Conservation (phyloP, 768 basidiomycete species). For the Dacryopinax spathularia region DNA sequence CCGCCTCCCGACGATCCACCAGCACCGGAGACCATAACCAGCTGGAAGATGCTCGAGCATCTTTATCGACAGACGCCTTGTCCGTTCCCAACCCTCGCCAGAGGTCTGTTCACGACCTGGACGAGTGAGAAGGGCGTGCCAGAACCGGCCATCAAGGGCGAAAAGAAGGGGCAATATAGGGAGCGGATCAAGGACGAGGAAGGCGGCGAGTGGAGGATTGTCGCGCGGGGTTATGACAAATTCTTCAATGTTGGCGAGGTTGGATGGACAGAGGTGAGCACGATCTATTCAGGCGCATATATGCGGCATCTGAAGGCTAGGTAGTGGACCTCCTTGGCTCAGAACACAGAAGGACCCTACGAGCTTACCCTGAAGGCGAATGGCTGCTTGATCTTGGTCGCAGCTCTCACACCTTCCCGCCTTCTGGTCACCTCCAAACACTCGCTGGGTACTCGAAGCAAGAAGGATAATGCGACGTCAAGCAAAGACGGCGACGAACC, state of each 20-base stretch:
- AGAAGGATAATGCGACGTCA: not conserved
- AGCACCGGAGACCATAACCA: slow-evolving; percentile 32
- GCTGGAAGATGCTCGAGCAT: slow-evolving; percentile 98
- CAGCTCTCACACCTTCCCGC: slow-evolving; percentile 58
- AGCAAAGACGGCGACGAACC: slow-evolving; percentile 27
- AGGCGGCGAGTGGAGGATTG: slow-evolving; percentile 35
- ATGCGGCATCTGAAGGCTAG: not conserved
- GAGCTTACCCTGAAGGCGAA: slow-evolving; percentile 85
- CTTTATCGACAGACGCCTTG: slow-evolving; percentile 82
- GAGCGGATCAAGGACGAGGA: not conserved
- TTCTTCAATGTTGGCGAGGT: slow-evolving; percentile 98
- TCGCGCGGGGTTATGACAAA: slow-evolving; percentile 91
- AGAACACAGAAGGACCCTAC: slow-evolving; percentile 62
- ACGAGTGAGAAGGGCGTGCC: slow-evolving; percentile 19
- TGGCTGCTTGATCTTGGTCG: slow-evolving; percentile 93
- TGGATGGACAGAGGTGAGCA: slow-evolving; percentile 77
- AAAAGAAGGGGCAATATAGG: slow-evolving; percentile 28
- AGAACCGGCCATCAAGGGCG: slow-evolving; percentile 15
- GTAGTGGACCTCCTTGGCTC: slow-evolving; percentile 66
- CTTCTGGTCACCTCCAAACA: slow-evolving; percentile 88
- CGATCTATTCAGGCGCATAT: not conserved
- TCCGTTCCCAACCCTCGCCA: slow-evolving; percentile 87
- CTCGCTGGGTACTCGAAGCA: slow-evolving; percentile 41
- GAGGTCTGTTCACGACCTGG: slow-evolving; percentile 63
- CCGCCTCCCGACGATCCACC: not conserved